Evolutionary conservation across 768 basidiomycete genomes (phyloP).

Genomic region (Boletus rufocinnamomeus): DNA sequence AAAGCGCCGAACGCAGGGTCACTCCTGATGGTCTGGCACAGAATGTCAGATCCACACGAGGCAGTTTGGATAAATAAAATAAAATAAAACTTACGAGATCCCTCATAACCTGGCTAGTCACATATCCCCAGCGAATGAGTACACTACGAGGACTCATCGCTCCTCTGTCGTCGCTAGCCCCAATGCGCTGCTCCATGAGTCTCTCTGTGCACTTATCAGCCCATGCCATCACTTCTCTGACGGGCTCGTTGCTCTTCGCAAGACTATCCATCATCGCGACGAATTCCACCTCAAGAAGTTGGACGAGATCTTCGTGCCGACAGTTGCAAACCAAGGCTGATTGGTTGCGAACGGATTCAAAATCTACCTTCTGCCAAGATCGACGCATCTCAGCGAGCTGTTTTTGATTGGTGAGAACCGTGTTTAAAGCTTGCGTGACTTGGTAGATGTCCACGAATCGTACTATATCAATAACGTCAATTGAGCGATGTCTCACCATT

Average conservation of each 20-base stretch:
- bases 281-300: slow-evolving; percentile 84
- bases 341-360: slow-evolving; percentile 89
- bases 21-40: slow-evolving; percentile 78
- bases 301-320: slow-evolving; percentile 85
- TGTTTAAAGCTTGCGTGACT: slow-evolving; percentile 84
- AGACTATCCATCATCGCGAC: slow-evolving; percentile 73
- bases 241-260: slow-evolving; percentile 73
- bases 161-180: slow-evolving; percentile 67
- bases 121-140: slow-evolving; percentile 90
- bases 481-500: background rate
- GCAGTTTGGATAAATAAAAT: background rate
- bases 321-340: slow-evolving; percentile 93
- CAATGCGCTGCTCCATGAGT: slow-evolving; percentile 70
- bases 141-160: slow-evolving; percentile 87
- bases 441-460: slow-evolving; percentile 92
- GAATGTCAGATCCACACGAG: slow-evolving; percentile 1
- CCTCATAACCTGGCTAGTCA: slow-evolving; percentile 90
- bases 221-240: slow-evolving; percentile 87
- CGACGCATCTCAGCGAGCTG: slow-evolving; percentile 83
- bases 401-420: slow-evolving; percentile 86
- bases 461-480: slow-evolving; percentile 47
- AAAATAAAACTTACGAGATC: slow-evolving; percentile 63
- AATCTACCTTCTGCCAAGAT: slow-evolving; percentile 87
- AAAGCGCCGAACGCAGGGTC: slow-evolving; percentile 92
- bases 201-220: slow-evolving; percentile 88